Evolutionary conservation across 1,139 yeast genomes (phyloP).

Genomic region (Lodderomyces elongisporus): DNA sequence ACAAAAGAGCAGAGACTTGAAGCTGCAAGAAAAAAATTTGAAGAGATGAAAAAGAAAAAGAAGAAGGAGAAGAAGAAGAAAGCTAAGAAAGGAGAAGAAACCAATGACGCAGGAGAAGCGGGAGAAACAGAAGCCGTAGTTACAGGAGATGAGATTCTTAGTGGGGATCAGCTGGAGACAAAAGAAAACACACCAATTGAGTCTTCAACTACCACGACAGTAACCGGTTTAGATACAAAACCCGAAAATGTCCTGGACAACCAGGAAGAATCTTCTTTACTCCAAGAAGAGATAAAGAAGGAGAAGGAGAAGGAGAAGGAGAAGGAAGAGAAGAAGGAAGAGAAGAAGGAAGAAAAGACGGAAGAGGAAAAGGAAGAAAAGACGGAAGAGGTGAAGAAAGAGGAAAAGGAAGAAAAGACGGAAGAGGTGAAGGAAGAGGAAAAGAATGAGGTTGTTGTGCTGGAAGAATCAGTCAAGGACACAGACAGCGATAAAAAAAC

Average conservation of each 20-base stretch:
- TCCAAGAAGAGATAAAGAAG: neutral
- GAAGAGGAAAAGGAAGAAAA: conserved; percentile 2
- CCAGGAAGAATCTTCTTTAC: too few species aligned
- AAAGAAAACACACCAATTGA: conserved; percentile 9
- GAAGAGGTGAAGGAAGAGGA: conserved; percentile 2
- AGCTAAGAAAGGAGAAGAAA: conserved; percentile 10
- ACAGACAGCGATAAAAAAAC: neutral
- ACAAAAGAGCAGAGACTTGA: conserved; percentile 55
- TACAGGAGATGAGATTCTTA: conserved; percentile 14
- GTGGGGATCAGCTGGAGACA: conserved; percentile 8
- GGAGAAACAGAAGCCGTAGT: conserved; percentile 13
- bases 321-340: conserved; percentile 3
- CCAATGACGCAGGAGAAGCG: conserved; percentile 8
- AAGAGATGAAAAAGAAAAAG: conserved; percentile 59
- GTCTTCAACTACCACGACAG: conserved; percentile 17
- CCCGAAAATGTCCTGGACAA: too few species aligned
- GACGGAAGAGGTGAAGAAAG: neutral
- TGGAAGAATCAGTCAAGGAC: too few species aligned
- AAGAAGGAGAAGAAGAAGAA: conserved; percentile 35
- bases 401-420: neutral
- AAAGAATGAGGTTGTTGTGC: neutral
- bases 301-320: conserved; percentile 10
- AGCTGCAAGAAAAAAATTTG: conserved; percentile 60
- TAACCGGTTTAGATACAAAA: neutral
- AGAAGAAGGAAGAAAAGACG: neutral